Evolutionary conservation across 345 rosid genomes (phyloP).

Genomic region (Citrus sinensis): DNA sequence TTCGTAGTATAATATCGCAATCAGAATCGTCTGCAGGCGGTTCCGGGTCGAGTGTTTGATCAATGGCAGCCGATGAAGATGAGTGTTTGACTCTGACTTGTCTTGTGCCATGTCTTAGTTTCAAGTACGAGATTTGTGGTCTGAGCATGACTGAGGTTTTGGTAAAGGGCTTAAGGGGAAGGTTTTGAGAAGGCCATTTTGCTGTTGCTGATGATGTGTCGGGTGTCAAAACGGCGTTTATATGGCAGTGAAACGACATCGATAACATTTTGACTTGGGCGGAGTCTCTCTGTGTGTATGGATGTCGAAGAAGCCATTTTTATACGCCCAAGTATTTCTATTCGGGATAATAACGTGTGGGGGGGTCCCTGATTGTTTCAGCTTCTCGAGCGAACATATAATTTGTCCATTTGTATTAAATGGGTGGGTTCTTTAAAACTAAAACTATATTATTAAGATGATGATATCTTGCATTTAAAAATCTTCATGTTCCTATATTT

Average conservation of each 20-base stretch:
- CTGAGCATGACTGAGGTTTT: constrained; percentile 16
- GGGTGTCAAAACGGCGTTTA: constrained; percentile 26
- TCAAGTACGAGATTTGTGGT: constrained; percentile 18
- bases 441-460: too few species aligned
- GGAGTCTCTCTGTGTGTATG: neutral
- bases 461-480: too few species aligned
- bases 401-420: too few species aligned
- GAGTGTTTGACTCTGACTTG: constrained; percentile 20
- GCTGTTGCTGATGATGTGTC: neutral
- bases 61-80: constrained; percentile 27
- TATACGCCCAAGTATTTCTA: neutral
- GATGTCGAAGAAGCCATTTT: neutral
- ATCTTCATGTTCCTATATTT: too few species aligned
- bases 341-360: neutral
- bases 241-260: constrained; percentile 33
- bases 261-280: constrained; percentile 3
- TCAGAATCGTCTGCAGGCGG: neutral
- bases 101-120: constrained; percentile 7
- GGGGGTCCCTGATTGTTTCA: neutral
- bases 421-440: too few species aligned
- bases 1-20: constrained; percentile 10
- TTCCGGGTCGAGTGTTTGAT: constrained; percentile 24
- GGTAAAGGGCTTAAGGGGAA: constrained; percentile 21
- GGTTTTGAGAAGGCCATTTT: constrained; percentile 18
- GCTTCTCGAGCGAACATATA: too few species aligned